Conservation (phyloP, 2,329 filamentous ascomycete species). For the Pseudogymnoascus sp. region DNA sequence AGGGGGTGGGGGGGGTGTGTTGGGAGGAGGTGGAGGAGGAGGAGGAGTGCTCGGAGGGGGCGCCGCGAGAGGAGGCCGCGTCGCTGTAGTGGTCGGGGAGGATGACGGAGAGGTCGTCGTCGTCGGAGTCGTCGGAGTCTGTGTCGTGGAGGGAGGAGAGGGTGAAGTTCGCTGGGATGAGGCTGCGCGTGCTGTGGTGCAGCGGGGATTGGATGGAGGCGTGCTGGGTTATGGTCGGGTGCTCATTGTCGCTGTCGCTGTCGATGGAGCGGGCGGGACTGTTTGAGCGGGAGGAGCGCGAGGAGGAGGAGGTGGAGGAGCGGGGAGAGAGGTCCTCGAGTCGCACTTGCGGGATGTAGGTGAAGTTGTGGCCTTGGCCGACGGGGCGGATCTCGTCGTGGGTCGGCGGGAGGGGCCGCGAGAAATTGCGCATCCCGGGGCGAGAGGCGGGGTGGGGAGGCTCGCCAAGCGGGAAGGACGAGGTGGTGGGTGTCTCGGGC, state of each 20-base stretch:
- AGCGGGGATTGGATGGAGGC: slow-evolving; percentile 24
- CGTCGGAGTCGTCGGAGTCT: slow-evolving; percentile 25
- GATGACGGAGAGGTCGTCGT: slow-evolving; percentile 22
- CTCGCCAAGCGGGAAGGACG: slow-evolving; percentile 27
- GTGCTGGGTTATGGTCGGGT: slow-evolving; percentile 15
- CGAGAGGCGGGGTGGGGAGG: slow-evolving; percentile 16
- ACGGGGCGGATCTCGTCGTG: slow-evolving; percentile 36
- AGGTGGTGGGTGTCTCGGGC: slow-evolving; percentile 39
- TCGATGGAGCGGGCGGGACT: background rate
- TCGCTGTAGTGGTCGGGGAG: slow-evolving; percentile 29
- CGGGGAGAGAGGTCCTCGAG: slow-evolving; percentile 35
- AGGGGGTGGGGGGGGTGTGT: slow-evolving; percentile 19
- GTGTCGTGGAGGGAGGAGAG: slow-evolving; percentile 14
- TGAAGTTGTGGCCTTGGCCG: slow-evolving; percentile 29
- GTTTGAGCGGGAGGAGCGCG: slow-evolving; percentile 12
- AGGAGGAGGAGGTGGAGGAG: slow-evolving; percentile 31
- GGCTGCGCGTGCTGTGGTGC: slow-evolving; percentile 12
- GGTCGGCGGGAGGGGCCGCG: slow-evolving; percentile 24
- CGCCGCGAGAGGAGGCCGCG: slow-evolving; percentile 24
- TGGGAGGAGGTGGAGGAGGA: slow-evolving; percentile 13
- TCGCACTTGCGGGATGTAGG: slow-evolving; percentile 28
- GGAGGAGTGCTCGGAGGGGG: slow-evolving; percentile 12
- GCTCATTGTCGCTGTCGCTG: background rate
- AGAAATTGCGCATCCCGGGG: slow-evolving; percentile 22
- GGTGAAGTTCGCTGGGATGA: slow-evolving; percentile 24